These are phyloP conservation scores for Lecanicillium sp. DNA, from an alignment of 2,329 filamentous ascomycete genomes.

Conservation along the genomic window DNA sequence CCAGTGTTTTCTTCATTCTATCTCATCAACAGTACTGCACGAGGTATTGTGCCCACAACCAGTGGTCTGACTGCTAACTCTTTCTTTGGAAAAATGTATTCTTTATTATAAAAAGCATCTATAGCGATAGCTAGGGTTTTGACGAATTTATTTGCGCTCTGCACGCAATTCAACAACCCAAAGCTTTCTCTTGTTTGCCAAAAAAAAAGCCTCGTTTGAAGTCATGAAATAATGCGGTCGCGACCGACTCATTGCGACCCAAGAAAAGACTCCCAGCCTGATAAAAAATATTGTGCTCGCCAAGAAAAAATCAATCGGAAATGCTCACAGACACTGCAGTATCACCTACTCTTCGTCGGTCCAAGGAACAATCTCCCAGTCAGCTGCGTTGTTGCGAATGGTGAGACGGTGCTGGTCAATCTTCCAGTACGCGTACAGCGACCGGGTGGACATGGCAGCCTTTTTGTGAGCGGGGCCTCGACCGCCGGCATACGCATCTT, in stretches of 20 bases:
- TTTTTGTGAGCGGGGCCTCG: slow-evolving; percentile 54
- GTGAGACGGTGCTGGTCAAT: slow-evolving; percentile 66
- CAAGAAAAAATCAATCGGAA: neutral
- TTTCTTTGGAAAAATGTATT: slow-evolving; percentile 11
- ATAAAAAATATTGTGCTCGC: neutral
- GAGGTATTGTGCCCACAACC: slow-evolving; percentile 13
- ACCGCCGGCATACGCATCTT: slow-evolving; percentile 55
- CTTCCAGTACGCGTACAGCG: slow-evolving; percentile 59
- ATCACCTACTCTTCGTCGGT: slow-evolving; percentile 17
- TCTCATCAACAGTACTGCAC: slow-evolving; percentile 11
- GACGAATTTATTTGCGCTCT: slow-evolving; percentile 15
- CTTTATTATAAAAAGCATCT: slow-evolving; percentile 13
- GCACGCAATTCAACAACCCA: slow-evolving; percentile 14
- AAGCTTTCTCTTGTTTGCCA: slow-evolving; percentile 13
- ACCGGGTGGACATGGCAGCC: slow-evolving; percentile 60
- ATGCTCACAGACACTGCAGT: slow-evolving; percentile 12
- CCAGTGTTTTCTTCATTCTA: neutral
- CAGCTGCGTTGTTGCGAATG: slow-evolving; percentile 57
- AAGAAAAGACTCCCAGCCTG: neutral
- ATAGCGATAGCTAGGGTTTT: slow-evolving; percentile 15
- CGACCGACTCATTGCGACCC: neutral
- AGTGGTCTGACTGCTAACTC: slow-evolving; percentile 11
- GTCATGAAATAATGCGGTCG: slow-evolving; percentile 9
- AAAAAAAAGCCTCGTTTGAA: slow-evolving; percentile 6
- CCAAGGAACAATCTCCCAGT: slow-evolving; percentile 61